These are phyloP conservation scores for Backusella tarrabulga DNA, from an alignment of 192 early-diverging fungal species.

Conservation along the genomic window DNA sequence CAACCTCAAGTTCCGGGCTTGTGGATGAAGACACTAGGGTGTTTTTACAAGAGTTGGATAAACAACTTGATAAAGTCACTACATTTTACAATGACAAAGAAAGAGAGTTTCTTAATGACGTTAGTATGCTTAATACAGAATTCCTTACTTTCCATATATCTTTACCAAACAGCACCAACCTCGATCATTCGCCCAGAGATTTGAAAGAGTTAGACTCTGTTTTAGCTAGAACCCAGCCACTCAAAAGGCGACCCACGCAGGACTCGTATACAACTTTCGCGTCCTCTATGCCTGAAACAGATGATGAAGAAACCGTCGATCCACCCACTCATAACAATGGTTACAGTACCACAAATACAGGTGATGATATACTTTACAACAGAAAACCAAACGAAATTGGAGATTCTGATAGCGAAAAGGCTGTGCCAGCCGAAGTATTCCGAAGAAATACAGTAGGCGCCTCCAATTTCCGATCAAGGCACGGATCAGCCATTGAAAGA, in stretches of 20 bases:
- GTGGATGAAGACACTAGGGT: not conserved
- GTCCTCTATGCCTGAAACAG: not conserved
- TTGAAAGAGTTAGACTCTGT: slow-evolving; percentile 13
- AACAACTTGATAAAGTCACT: slow-evolving; percentile 64
- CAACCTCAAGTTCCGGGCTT: not conserved
- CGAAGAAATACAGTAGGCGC: not conserved
- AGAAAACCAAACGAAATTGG: not conserved
- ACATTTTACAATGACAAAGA: slow-evolving; percentile 65
- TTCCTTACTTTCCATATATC: slow-evolving; percentile 21
- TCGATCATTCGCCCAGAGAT: not conserved
- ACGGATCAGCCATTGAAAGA: not conserved
- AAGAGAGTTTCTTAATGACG: slow-evolving; percentile 34
- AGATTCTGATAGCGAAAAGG: not conserved
- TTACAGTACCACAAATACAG: not conserved
- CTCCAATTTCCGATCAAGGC: not conserved
- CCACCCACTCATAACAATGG: not conserved
- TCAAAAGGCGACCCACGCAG: not conserved
- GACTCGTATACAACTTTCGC: not conserved
- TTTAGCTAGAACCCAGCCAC: not conserved
- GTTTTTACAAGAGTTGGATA: slow-evolving; percentile 62
- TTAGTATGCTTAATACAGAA: slow-evolving; percentile 28
- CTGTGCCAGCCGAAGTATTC: too few relatives aligned
- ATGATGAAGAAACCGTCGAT: not conserved
- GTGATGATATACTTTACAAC: not conserved
- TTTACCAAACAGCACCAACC: slow-evolving; percentile 15